phyloP scores from a whole-genome alignment of 495 filamentous ascomycete genomes.

The Penicillium subrubescens region DNA sequence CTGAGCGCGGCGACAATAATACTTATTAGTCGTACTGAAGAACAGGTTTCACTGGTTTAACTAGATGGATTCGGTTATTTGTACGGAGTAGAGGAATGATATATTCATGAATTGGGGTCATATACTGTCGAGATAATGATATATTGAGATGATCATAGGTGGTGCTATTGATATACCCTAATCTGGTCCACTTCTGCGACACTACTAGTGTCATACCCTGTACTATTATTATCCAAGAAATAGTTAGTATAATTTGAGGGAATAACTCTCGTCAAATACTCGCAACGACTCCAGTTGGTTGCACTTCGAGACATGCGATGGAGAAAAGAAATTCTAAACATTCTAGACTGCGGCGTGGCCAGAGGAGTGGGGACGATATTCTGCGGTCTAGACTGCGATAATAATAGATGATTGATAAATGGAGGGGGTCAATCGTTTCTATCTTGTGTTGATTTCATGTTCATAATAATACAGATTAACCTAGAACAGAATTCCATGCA shows the following conservation, averaged over 20 bases:
- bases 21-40: not conserved
- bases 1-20: slow-evolving; percentile 18
- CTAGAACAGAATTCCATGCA: not conserved
- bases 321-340: not conserved
- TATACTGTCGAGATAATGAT: not conserved
- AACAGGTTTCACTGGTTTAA: not conserved
- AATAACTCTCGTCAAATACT: too few species aligned
- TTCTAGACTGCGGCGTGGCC: not conserved
- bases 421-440: too few species aligned
- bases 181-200: not conserved
- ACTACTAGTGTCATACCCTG: too few species aligned
- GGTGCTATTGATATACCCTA: not conserved
- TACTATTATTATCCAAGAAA: too few species aligned
- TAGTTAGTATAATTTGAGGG: not conserved
- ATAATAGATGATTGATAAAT: not conserved
- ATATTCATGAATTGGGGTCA: not conserved
- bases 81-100: not conserved
- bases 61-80: too few species aligned
- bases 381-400: not conserved
- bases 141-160: not conserved
- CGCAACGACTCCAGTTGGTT: not conserved
- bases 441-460: too few species aligned
- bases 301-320: not conserved
- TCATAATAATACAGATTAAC: not conserved
- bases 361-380: not conserved